Base-by-base conservation (phyloP, 257 asterid species). In the Handroanthus guayacan region DNA sequence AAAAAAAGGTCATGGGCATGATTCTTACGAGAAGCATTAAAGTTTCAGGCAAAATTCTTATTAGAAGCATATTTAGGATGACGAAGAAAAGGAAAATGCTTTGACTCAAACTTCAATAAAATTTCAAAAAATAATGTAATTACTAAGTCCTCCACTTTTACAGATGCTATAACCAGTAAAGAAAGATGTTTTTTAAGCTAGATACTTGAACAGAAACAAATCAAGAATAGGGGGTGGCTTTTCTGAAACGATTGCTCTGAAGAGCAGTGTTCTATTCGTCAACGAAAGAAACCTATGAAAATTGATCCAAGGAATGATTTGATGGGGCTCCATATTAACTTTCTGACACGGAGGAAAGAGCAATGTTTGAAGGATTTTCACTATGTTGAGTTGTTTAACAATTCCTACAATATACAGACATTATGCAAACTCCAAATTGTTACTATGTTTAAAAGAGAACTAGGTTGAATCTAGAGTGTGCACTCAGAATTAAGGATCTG, bases 141-240 rank as follows among this genome's bases (percentile, higher is more conserved):
- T n/a, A n/a, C n/a, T n/a, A n/a, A 25, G 31, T 25, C 31, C 31
- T 1, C 31, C 31, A 25, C 1, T 25, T 25, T 25, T 25, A 25
- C 31, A 25, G 31, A 25, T 25, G 31, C 31, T 25, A 25, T 25
- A 25, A 25, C 31, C 31, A 25, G 31, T 25, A 25, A 25, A 25
- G 31, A 25, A 25, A 25, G 31, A 1, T 25, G 31, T 1, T 25
- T 25, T 25, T 25, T 25, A 25, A 25, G 31, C 31, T 25, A 25
- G 1, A 25, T 25, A 25, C 31, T 25, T 25, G 31, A 25, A 25
- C 31, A 25, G 1, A 25, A 25, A 25, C 31, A 25, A 25, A 25
- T 75, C 73, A 66, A 41, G 51, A 62, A 51, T 16, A 52, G 36
- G 45, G 67, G 72, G 36, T 39, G 38, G 25, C 36, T 69, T 69